Percentiles rank a stretch among this genome's conserved stretches.
Evolutionary conservation across 805 yeast genomes (phyloP).

Genomic region (Clavispora phyllophila): DNA sequence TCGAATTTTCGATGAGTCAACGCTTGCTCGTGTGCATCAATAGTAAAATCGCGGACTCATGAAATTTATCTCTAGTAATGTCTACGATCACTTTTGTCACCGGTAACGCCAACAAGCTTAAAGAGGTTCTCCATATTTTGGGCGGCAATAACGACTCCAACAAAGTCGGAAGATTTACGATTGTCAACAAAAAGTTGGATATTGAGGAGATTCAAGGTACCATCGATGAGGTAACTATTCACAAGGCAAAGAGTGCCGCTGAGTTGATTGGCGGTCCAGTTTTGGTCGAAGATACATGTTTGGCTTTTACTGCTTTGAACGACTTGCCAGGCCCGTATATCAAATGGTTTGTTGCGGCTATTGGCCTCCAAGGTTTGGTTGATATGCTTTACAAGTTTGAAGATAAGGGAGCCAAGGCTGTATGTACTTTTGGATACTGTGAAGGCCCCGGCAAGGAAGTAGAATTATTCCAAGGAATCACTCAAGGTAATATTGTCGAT

Average conservation of each 20-base stretch:
- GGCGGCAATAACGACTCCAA: conserved; percentile 30
- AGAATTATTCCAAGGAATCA: conserved; percentile 77
- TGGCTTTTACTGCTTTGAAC: conserved; percentile 74
- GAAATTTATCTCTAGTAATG: not conserved
- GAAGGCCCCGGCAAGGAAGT: conserved; percentile 73
- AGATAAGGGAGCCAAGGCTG: conserved; percentile 79
- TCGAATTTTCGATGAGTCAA: not conserved
- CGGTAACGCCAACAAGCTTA: conserved; percentile 84
- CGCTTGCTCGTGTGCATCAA: no score
- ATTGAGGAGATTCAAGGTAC: conserved; percentile 90
- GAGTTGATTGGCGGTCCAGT: conserved; percentile 67
- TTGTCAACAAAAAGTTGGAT: conserved; percentile 67
- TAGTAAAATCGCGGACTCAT: not conserved
- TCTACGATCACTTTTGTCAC: conserved; percentile 63
- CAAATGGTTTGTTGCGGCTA: conserved; percentile 80
- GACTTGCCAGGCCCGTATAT: conserved; percentile 89
- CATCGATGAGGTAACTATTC: conserved; percentile 71
- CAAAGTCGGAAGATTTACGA: conserved; percentile 43
- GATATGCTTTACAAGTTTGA: conserved; percentile 77
- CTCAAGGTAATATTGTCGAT: conserved; percentile 74
- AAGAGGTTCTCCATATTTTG: conserved; percentile 77
- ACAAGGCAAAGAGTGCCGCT: conserved; percentile 76
- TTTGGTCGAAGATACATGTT: conserved; percentile 91
- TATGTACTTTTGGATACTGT: conserved; percentile 89
- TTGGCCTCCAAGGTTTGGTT: conserved; percentile 75